These are phyloP conservation scores for Cladosporium halotolerans DNA, from an alignment of 2,329 filamentous ascomycete genomes.

Conservation along the genomic window DNA sequence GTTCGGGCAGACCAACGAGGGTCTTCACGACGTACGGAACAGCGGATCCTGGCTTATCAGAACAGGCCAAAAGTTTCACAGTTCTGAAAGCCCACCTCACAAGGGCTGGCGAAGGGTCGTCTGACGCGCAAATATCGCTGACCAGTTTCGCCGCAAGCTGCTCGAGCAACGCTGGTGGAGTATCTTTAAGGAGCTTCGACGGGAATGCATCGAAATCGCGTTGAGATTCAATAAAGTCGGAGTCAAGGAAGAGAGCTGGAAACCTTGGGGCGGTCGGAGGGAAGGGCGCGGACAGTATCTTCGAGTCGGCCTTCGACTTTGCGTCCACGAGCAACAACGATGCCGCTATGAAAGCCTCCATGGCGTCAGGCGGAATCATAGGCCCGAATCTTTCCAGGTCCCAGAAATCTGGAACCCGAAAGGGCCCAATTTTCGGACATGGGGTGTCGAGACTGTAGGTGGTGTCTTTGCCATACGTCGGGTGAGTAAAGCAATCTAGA, in stretches of 20 bases:
- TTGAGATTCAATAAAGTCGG: conserved; percentile 23
- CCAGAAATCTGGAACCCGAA: conserved; percentile 6
- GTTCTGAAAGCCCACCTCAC: conserved; percentile 9
- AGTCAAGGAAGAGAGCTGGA: conserved; percentile 30
- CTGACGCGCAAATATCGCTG: not conserved
- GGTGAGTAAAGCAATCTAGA: conserved; percentile 12
- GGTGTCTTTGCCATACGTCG: not conserved
- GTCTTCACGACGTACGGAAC: conserved; percentile 1
- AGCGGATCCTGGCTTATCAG: conserved; percentile 2
- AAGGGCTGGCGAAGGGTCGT: not conserved
- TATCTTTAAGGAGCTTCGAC: not conserved
- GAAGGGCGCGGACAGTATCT: conserved; percentile 27
- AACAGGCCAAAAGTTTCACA: conserved; percentile 10
- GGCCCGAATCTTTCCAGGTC: not conserved
- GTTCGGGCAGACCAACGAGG: conserved; percentile 19
- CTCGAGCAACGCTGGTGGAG: conserved; percentile 15
- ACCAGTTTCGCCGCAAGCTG: conserved; percentile 9
- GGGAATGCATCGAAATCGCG: conserved; percentile 14
- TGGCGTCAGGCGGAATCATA: conserved; percentile 14
- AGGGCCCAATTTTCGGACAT: not conserved
- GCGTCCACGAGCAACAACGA: conserved; percentile 30
- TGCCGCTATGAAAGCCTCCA: conserved; percentile 30
- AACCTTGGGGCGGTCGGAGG: conserved; percentile 23
- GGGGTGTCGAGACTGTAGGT: not conserved
- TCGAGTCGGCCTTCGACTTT: conserved; percentile 14